These are phyloP conservation scores for Acer yangbiense DNA, from an alignment of 345 rosid species.

Conservation along the genomic window DNA sequence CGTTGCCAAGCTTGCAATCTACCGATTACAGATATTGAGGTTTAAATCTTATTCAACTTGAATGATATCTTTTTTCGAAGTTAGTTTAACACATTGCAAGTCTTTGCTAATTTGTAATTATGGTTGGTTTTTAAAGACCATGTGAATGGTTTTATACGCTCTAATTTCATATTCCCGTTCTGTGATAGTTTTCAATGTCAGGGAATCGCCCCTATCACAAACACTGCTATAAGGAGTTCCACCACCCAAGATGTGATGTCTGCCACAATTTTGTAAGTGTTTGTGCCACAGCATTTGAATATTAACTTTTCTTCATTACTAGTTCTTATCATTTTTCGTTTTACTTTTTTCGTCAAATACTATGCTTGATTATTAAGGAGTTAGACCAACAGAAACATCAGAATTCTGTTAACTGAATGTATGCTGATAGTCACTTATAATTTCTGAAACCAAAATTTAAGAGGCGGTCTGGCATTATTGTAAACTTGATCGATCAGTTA, in stretches of 20 bases:
- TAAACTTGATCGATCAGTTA: background rate
- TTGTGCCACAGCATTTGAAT: constrained; percentile 10
- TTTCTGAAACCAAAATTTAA: constrained; percentile 9
- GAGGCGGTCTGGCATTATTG: background rate
- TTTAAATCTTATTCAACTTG: constrained; percentile 23
- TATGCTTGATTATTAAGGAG: background rate
- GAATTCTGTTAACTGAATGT: background rate
- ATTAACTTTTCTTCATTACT: background rate
- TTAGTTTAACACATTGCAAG: constrained; percentile 14
- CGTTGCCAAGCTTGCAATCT: constrained; percentile 72
- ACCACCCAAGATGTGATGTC: constrained; percentile 95
- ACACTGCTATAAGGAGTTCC: constrained; percentile 73
- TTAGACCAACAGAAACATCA: background rate
- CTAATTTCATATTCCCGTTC: constrained; percentile 25
- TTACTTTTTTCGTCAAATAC: background rate
- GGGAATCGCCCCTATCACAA: constrained; percentile 79
- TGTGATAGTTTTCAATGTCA: constrained; percentile 65
- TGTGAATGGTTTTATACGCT: constrained; percentile 8
- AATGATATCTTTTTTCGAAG: constrained; percentile 11
- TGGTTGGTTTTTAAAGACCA: background rate
- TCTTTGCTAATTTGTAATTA: constrained; percentile 3
- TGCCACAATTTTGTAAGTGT: constrained; percentile 78
- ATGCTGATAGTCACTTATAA: background rate
- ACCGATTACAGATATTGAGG: constrained; percentile 83
- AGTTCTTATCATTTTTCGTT: background rate